Conservation (phyloP, 2,329 filamentous ascomycete genomes). For the Xylariaceae sp. region DNA sequence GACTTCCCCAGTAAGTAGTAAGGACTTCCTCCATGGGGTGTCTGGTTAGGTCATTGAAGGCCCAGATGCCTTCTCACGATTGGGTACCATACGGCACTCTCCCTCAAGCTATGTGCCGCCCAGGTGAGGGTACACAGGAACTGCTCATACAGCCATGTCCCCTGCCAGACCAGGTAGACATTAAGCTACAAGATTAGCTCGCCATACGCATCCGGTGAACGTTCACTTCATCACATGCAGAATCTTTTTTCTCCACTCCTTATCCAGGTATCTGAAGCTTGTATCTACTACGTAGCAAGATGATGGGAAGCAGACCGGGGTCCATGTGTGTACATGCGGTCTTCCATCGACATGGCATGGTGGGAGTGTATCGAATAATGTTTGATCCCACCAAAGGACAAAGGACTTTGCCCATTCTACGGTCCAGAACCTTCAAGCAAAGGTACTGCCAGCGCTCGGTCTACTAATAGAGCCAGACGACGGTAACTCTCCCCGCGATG, state of each 20-base stretch:
- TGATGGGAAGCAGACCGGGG: not conserved
- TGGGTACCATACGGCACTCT: too few relatives aligned
- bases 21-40: not conserved
- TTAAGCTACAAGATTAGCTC: not conserved
- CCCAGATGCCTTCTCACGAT: too few relatives aligned
- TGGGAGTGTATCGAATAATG: not conserved
- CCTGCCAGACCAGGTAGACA: constrained; percentile 7
- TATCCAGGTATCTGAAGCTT: not conserved
- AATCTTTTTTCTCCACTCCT: not conserved
- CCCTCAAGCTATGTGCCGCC: too few relatives aligned
- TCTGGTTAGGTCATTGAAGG: too few relatives aligned
- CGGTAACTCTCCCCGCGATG: not conserved
- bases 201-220: not conserved
- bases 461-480: constrained; percentile 3
- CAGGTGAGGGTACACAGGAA: too few relatives aligned
- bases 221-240: not conserved
- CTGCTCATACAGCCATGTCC: constrained; percentile 1
- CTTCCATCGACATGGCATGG: too few relatives aligned
- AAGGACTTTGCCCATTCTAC: not conserved
- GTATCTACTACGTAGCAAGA: not conserved
- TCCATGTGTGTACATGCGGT: too few relatives aligned
- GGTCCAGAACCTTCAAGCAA: constrained; percentile 3
- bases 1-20: not conserved
- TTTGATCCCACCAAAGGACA: not conserved
- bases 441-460: not conserved